A percentile compares a stretch with the other conserved stretches of the same genome.
Conservation (phyloP, 1,284 basidiomycete species). For the Ceratobasidium sp. region DNA sequence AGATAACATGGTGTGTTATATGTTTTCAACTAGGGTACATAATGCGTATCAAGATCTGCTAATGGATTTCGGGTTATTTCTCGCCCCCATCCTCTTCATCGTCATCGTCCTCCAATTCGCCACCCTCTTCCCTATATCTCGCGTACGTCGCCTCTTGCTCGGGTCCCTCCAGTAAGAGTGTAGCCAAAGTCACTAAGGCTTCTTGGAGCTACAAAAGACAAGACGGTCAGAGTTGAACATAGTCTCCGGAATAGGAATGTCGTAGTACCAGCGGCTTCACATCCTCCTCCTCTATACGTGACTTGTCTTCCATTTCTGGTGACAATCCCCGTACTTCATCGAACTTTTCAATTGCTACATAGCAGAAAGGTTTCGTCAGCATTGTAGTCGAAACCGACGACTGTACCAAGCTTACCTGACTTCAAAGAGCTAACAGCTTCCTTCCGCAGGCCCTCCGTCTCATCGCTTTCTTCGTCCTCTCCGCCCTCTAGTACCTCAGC, state of each 20-base stretch:
- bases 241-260: not conserved
- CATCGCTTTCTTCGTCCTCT: not conserved
- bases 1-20: no score
- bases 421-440: not conserved
- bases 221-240: not conserved
- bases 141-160: slow-evolving; percentile 39
- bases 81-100: not conserved
- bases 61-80: no score
- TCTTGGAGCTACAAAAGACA: slow-evolving; percentile 18
- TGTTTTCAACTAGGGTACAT: no score
- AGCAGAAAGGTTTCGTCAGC: not conserved
- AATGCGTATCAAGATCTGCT: no score
- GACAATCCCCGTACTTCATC: not conserved
- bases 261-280: slow-evolving; percentile 27
- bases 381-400: not conserved
- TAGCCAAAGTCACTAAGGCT: slow-evolving; percentile 37
- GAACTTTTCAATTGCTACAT: slow-evolving; percentile 20
- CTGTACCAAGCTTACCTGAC: not conserved
- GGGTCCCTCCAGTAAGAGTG: slow-evolving; percentile 26
- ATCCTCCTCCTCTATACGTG: slow-evolving; percentile 5
- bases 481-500: slow-evolving; percentile 16
- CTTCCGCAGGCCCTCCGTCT: not conserved
- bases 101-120: slow-evolving; percentile 9
- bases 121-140: slow-evolving; percentile 29
- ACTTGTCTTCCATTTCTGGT: not conserved